Evolutionary conservation across 139 green algal genomes (phyloP), one percentile per base, ranked within the genome.

Genomic region (Chlamydomonas urium): DNA sequence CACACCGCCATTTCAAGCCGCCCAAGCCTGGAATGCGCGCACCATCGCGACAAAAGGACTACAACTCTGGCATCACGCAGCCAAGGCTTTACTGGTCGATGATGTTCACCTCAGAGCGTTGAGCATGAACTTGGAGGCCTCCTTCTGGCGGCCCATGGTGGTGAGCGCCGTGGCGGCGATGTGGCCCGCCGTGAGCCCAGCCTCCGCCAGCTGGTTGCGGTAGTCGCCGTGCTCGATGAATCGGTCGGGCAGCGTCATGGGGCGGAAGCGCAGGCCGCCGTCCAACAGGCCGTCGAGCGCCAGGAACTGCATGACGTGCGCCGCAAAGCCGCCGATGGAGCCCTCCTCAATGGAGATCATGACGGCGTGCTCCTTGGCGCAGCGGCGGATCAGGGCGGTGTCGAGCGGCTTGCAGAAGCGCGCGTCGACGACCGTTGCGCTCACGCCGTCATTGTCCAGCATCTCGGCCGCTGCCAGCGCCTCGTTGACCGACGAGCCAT

Each of bases 371-470:
- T 98, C 81, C 37, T 77, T 87, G 8, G 87, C 93, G 38, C 93
- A 53, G n/a, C 69, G 74, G 17, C 81, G 76, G 45, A 90, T 84
- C 56, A 78, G 56, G 37, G 21, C 63, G 0, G 79, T 90, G 83
- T 99, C 95, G 38, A 99, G 87, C 5, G 96, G 96, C 85, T 99
- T 99, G 92, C 94, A 98, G 84, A 98, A 99, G 38, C 95, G 86
- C 23, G 93, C 93, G 79, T 99, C 94, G 34, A 93, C 84, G 0
- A 99, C 93, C 0, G 94, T 98, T 29, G 88, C 83, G 26, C 67
- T 88, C 24, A 99, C 84, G 38, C 92, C 93, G 19, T 81, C 74
- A 47, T 90, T 80, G 65, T 84, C 82, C 63, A 99, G 86, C 75
- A 96, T 81, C 35, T 96, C 87, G 0, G 92, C 90, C 1, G 95